Base-by-base conservation (phyloP, 768 basidiomycete genomes). In the Psilocybe cubensis region DNA sequence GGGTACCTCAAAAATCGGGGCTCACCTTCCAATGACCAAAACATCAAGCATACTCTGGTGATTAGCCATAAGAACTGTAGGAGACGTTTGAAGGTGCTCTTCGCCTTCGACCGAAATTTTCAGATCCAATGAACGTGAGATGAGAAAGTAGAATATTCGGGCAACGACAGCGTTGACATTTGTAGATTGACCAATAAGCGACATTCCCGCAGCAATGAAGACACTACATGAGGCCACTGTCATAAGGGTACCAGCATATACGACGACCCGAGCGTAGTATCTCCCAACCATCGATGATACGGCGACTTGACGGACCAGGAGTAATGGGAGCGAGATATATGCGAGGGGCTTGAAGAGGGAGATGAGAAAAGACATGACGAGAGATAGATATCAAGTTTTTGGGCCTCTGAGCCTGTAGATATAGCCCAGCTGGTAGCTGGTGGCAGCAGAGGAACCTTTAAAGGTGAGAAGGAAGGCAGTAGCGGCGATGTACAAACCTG, bases 1-100 rank as follows among this genome's bases (percentile, higher is more conserved):
- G 24, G 40, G 43, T 27, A 12, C 20, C 29, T 20, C 20, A 23
- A 23, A n/a, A 20, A 14, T 29, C 40, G 47, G 29, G 40, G 64
- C 88, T 73, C 68, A 92, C 92, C 84, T 85, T 56, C 88, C 94
- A 52, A 94, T 74, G 65, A 86, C 85, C 31, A 96, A 70, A 58
- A 99, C 83, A 72, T 97, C 94, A 42, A 97, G 71, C 85, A 94
- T 90, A 57, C 89, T 94, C 78, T 98, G 96, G 70, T 98, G 96
- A 69, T 98, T 98, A 11, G 83, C 84, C 68, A 98, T 83, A 24
- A 94, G 71, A 11, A 98, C 83, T 1, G 86, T 85, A 7, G 94
- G 92, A 48, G 78, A 75, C n/a, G 78, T 81, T 62, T 77, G 72
- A 43, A 98, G 75, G 69, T 95, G 76, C 68, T 98, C 93, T 68